Conservation (phyloP, 176 grass and related monocot genomes). For the Zizania latifolia region DNA sequence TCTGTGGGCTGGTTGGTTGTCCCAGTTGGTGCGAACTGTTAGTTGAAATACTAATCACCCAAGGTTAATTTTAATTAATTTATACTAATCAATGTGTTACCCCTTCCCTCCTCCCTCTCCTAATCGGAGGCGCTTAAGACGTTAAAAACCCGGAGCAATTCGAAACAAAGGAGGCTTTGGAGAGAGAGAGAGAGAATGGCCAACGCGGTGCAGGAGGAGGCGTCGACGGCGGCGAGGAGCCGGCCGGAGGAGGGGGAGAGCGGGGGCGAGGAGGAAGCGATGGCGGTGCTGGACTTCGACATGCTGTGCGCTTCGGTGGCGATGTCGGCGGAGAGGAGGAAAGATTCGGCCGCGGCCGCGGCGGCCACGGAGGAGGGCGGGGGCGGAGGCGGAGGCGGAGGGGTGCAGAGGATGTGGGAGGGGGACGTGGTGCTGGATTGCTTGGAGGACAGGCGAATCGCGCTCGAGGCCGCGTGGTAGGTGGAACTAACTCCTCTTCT, state of each 20-base stretch:
- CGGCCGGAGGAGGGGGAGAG: conserved; percentile 8
- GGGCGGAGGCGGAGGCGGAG: conserved; percentile 13
- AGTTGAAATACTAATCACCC: background rate
- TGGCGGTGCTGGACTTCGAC: conserved; percentile 87
- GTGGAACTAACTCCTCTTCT: conserved; percentile 20
- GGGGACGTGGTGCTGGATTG: conserved; percentile 82
- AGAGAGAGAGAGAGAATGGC: background rate
- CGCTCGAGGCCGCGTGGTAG: conserved; percentile 85
- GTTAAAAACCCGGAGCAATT: conserved; percentile 32
- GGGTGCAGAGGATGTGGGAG: conserved; percentile 98
- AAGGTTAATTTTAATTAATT: conserved; percentile 13
- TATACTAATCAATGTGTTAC: background rate
- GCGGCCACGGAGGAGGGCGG: background rate
- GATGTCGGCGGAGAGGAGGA: conserved; percentile 49
- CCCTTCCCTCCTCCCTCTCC: background rate
- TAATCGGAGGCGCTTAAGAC: conserved; percentile 36
- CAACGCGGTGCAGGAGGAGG: background rate
- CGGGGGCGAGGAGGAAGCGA: conserved; percentile 25
- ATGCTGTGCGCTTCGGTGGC: conserved; percentile 92
- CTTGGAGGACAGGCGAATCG: conserved; percentile 81
- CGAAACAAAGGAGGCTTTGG: background rate
- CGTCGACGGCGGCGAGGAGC: conserved; percentile 14
- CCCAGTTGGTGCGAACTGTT: background rate
- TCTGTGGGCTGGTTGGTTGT: background rate
- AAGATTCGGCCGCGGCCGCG: background rate